Evolutionary conservation across 768 basidiomycete genomes (phyloP).

Genomic region (Serendipita vermifera): DNA sequence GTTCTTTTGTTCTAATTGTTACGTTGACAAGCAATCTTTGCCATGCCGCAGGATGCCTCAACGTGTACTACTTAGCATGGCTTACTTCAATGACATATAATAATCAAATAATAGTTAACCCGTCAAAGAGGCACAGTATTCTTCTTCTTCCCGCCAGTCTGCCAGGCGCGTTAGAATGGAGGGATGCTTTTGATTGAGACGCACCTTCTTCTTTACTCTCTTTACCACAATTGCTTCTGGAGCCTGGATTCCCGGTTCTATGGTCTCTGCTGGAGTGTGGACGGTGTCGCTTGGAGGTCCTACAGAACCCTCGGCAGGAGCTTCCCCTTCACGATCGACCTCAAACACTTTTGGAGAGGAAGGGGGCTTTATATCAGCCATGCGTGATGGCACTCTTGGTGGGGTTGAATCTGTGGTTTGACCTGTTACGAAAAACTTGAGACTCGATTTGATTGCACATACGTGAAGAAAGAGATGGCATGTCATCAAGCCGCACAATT

Average conservation of each 20-base stretch:
- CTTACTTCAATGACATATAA: too few species aligned
- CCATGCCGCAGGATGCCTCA: too few species aligned
- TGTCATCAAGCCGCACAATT: conserved; percentile 60
- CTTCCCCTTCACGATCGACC: conserved; percentile 17
- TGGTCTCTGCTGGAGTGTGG: conserved; percentile 16
- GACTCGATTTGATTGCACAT: background rate
- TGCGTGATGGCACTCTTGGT: background rate
- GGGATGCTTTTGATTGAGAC: too few species aligned
- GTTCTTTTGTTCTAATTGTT: too few species aligned
- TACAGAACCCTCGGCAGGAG: conserved; percentile 27
- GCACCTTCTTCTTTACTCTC: conserved; percentile 47
- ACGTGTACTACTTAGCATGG: too few species aligned
- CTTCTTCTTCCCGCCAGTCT: too few species aligned
- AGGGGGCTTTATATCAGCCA: conserved; percentile 10
- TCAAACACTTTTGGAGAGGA: background rate
- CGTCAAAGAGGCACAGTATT: too few species aligned
- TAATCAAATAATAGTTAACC: too few species aligned
- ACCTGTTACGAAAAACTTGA: background rate
- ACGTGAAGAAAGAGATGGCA: conserved; percentile 9
- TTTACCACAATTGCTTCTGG: conserved; percentile 66
- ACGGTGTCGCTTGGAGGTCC: conserved; percentile 22
- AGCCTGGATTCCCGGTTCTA: conserved; percentile 37
- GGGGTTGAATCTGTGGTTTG: background rate
- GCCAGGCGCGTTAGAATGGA: too few species aligned
- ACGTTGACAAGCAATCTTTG: too few species aligned